Conservation (phyloP, 2,329 filamentous ascomycete genomes). For the Decorospora gaudefroyi region DNA sequence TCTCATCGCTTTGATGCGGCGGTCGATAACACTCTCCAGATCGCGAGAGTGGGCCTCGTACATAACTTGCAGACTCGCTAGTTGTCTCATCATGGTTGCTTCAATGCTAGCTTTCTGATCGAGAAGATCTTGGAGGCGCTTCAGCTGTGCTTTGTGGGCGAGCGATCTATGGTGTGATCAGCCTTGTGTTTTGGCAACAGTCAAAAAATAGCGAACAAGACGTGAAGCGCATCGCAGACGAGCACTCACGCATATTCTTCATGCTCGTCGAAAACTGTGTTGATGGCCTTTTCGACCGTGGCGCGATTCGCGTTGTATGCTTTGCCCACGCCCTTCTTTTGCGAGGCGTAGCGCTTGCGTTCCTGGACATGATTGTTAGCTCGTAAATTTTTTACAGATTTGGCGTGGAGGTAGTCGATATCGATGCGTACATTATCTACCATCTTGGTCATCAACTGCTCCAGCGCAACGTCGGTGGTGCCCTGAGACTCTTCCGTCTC, state of each 20-base stretch:
- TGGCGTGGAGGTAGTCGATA: not conserved
- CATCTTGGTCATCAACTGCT: slow-evolving; percentile 28
- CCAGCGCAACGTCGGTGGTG: slow-evolving; percentile 12
- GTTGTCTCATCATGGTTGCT: slow-evolving; percentile 26
- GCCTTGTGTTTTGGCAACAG: not conserved
- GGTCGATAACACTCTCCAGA: slow-evolving; percentile 26
- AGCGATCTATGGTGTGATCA: slow-evolving; percentile 22
- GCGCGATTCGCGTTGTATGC: slow-evolving; percentile 20
- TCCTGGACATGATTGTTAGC: slow-evolving; percentile 23
- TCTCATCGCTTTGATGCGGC: slow-evolving; percentile 28
- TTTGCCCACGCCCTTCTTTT: slow-evolving; percentile 27
- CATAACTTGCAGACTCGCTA: slow-evolving; percentile 18
- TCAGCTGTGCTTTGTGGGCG: slow-evolving; percentile 30
- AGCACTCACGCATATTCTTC: slow-evolving; percentile 36
- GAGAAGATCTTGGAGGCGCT: slow-evolving; percentile 31
- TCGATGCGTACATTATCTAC: slow-evolving; percentile 29
- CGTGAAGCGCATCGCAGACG: not conserved
- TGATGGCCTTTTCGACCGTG: slow-evolving; percentile 25
- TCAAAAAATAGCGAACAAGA: not conserved
- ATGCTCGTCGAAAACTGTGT: slow-evolving; percentile 30
- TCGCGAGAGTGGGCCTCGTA: slow-evolving; percentile 33
- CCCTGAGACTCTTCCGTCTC: slow-evolving; percentile 11
- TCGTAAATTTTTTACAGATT: not conserved
- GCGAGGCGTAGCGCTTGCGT: slow-evolving; percentile 31
- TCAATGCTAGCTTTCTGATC: slow-evolving; percentile 33